Percentiles rank a stretch among this genome's conserved stretches.
phyloP scores from a whole-genome alignment of 345 rosid species.

The Eucalyptus marginata region DNA sequence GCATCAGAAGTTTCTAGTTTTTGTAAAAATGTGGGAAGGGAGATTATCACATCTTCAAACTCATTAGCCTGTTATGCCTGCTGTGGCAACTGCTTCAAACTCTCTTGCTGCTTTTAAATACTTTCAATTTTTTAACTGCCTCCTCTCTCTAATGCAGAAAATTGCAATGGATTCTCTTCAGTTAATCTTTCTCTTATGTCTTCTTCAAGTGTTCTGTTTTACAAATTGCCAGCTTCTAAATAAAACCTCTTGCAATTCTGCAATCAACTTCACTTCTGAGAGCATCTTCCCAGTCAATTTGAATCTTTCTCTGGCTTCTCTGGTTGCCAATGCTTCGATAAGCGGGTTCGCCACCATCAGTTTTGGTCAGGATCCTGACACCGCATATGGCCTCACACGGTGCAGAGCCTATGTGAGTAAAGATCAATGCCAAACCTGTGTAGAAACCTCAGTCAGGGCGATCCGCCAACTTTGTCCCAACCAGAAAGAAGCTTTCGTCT shows the following conservation, averaged over 20 bases:
- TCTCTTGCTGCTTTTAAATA: neutral
- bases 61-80: neutral
- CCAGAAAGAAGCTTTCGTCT: conserved; percentile 7
- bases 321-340: conserved; percentile 6
- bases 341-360: neutral
- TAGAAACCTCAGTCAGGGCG: neutral
- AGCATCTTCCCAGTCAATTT: conserved; percentile 2
- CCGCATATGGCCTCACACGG: conserved; percentile 5
- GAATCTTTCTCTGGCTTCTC: conserved; percentile 2
- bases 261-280: conserved; percentile 4
- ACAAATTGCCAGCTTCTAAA: neutral
- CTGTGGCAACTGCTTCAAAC: neutral
- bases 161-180: neutral
- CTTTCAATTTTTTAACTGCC: neutral
- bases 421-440: conserved; percentile 14
- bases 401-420: conserved; percentile 7
- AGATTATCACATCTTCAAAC: neutral
- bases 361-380: neutral
- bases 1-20: neutral
- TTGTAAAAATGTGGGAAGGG: neutral
- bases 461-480: conserved; percentile 7
- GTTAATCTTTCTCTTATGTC: neutral
- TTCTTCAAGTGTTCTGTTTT: neutral
- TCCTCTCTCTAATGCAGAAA: neutral
- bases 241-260: neutral